Evolutionary conservation across 2,329 filamentous ascomycete genomes (phyloP).

Genomic region (Penicillium occitanis): DNA sequence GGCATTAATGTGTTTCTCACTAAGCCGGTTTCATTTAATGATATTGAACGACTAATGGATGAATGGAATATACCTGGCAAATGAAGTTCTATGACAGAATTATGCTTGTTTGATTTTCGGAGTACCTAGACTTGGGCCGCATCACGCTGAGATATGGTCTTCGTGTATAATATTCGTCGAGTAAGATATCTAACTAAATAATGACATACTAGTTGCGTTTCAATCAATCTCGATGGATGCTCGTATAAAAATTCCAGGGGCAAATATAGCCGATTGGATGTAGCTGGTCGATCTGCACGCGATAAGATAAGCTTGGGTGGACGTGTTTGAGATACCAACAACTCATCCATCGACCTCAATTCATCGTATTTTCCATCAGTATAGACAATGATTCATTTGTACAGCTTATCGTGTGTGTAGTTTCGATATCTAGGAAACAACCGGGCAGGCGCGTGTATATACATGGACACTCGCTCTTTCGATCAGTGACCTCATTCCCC

Average conservation of each 20-base stretch:
- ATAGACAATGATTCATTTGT: neutral
- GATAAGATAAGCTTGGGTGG: slow-evolving; percentile 10
- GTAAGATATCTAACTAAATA: too few relatives aligned
- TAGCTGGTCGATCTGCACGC: neutral
- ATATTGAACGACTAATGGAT: slow-evolving; percentile 27
- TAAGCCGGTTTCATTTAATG: slow-evolving; percentile 39
- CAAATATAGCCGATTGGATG: slow-evolving; percentile 1
- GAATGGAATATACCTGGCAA: neutral
- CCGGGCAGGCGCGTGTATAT: neutral
- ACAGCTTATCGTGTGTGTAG: neutral
- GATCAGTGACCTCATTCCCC: neutral
- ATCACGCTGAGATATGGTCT: too few relatives aligned
- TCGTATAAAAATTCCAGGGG: neutral
- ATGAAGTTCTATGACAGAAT: too few relatives aligned
- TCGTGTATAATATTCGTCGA: too few relatives aligned
- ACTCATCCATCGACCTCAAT: neutral
- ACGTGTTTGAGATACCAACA: neutral
- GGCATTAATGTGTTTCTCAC: slow-evolving; percentile 39
- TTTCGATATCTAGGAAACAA: neutral
- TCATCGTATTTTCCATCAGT: neutral
- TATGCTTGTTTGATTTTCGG: too few relatives aligned
- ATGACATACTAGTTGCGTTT: too few relatives aligned
- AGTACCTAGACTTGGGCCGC: too few relatives aligned
- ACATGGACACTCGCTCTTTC: neutral
- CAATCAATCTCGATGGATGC: neutral